These are phyloP conservation scores for Tricholoma terreum DNA, from an alignment of 768 basidiomycete species.

Conservation along the genomic window DNA sequence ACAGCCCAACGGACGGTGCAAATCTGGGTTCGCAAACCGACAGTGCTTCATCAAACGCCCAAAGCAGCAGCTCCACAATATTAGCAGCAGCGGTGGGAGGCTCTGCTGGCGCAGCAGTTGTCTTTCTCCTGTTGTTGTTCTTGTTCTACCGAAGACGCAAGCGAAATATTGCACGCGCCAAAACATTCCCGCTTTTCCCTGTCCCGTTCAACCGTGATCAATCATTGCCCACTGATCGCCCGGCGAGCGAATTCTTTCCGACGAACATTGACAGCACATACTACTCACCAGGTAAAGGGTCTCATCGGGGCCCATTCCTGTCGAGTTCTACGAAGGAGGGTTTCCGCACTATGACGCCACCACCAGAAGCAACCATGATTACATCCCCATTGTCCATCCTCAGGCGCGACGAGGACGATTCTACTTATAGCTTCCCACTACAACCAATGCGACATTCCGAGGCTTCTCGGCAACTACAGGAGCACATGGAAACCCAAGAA, in stretches of 20 bases:
- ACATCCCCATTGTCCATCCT: background rate
- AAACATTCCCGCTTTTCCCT: background rate
- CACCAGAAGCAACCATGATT: background rate
- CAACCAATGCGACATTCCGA: background rate
- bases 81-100: slow-evolving; percentile 12
- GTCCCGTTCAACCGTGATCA: background rate
- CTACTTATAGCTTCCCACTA: background rate
- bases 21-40: background rate
- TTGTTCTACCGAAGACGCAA: slow-evolving; percentile 6
- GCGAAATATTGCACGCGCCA: background rate
- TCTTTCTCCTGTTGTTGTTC: slow-evolving; percentile 7
- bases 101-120: slow-evolving; percentile 5
- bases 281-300: background rate
- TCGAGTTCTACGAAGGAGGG: background rate
- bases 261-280: background rate
- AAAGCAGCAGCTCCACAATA: background rate
- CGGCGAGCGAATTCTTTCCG: background rate
- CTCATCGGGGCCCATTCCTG: background rate
- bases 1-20: background rate
- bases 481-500: background rate
- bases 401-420: background rate
- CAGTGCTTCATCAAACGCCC: background rate
- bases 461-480: background rate
- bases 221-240: background rate
- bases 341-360: background rate